phyloP scores from a whole-genome alignment of 176 grass and related monocot species.

The Coix lacrymajobi region DNA sequence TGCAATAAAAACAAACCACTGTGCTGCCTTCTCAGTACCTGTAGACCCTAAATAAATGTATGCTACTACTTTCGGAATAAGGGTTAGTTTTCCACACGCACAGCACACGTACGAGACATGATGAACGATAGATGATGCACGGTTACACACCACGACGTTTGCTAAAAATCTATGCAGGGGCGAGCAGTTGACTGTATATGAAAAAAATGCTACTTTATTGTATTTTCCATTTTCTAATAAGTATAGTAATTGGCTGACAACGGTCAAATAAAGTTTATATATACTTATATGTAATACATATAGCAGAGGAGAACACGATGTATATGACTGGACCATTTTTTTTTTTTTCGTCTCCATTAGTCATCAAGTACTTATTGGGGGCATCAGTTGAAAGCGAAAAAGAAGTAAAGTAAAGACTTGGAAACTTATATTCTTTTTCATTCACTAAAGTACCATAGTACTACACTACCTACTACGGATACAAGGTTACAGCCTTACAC shows the following conservation, averaged over 20 bases:
- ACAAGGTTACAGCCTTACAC: neutral
- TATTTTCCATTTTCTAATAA: neutral
- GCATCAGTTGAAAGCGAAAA: neutral
- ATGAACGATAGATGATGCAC: conserved; percentile 11
- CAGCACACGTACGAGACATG: neutral
- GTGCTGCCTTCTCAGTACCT: neutral
- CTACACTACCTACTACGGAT: neutral
- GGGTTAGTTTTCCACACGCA: neutral
- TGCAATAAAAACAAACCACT: neutral
- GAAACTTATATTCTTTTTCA: neutral
- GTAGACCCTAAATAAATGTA: too few relatives aligned
- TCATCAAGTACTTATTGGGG: neutral
- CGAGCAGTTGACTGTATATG: neutral
- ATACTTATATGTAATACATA: too few relatives aligned
- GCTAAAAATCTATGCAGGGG: too few relatives aligned
- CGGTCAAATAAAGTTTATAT: neutral
- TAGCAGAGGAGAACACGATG: neutral
- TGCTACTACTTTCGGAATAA: neutral
- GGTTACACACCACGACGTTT: neutral
- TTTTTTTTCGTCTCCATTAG: neutral
- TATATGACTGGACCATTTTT: neutral
- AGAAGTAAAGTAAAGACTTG: neutral
- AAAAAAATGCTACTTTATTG: neutral
- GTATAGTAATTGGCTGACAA: neutral
- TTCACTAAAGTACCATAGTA: neutral